A percentile compares a stretch with the other conserved stretches of the same genome.
These are phyloP conservation scores for Prunella vulgaris DNA, from an alignment of 257 asterid genomes.

Conservation along the genomic window DNA sequence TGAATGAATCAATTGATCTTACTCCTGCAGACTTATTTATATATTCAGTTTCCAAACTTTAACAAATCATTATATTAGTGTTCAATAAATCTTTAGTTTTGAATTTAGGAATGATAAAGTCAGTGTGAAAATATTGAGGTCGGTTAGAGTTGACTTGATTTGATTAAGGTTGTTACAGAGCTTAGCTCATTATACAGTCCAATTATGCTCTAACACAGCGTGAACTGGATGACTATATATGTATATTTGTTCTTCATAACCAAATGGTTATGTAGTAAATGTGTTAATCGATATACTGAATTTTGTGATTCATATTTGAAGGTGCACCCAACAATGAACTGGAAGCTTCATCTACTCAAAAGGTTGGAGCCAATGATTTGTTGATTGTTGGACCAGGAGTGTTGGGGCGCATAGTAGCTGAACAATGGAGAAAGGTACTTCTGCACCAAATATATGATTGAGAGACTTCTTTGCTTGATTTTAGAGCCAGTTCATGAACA, in stretches of 20 bases:
- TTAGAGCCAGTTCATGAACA: slow-evolving; percentile 2
- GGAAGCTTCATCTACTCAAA: slow-evolving; percentile 46
- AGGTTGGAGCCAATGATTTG: slow-evolving; percentile 68
- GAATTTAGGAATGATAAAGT: neutral
- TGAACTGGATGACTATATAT: neutral
- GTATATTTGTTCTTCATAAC: neutral
- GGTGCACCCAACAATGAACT: slow-evolving; percentile 44
- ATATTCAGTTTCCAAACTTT: too few species aligned
- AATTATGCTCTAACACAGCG: neutral
- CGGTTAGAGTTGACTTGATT: neutral
- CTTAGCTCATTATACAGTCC: neutral
- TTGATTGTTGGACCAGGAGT: slow-evolving; percentile 97
- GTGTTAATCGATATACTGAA: neutral
- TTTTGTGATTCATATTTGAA: slow-evolving; percentile 27
- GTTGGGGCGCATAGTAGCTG: slow-evolving; percentile 88
- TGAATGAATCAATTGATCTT: too few species aligned
- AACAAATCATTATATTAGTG: too few species aligned
- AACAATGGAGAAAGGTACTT: slow-evolving; percentile 86
- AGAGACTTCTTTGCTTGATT: slow-evolving; percentile 9
- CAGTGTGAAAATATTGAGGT: neutral
- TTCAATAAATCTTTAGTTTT: neutral
- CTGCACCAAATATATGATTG: neutral
- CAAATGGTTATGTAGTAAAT: neutral
- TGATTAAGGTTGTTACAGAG: neutral
- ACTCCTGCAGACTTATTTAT: too few species aligned